Conservation (phyloP, 495 filamentous ascomycete genomes). For the Coniosporium apollinis region DNA sequence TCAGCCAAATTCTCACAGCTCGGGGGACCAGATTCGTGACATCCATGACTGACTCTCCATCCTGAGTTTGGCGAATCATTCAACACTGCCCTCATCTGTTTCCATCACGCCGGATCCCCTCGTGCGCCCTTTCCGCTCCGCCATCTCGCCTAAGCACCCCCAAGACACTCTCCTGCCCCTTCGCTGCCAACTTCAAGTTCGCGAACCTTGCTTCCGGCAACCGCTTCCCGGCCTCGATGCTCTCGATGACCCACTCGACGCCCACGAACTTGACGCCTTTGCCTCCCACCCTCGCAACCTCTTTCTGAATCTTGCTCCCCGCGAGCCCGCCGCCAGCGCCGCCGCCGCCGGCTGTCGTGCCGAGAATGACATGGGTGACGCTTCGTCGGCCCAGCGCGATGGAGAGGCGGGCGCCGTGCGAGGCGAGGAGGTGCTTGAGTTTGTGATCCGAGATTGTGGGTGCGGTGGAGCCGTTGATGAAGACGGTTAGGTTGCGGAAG, state of each 20-base stretch:
- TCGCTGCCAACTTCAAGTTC: constrained; percentile 38
- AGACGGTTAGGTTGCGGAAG: constrained; percentile 53
- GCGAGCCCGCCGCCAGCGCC: constrained; percentile 67
- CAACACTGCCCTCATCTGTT: too few relatives aligned
- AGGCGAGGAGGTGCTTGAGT: constrained; percentile 59
- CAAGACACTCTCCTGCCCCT: constrained; percentile 45
- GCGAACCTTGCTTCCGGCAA: constrained; percentile 58
- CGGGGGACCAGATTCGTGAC: too few relatives aligned
- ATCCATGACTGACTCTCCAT: too few relatives aligned
- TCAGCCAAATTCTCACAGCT: too few relatives aligned
- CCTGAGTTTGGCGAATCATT: too few relatives aligned
- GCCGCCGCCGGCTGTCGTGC: constrained; percentile 30
- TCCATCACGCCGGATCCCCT: too few relatives aligned
- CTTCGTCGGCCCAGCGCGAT: constrained; percentile 48
- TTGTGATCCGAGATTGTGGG: constrained; percentile 72
- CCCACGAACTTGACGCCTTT: constrained; percentile 62
- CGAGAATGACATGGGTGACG: constrained; percentile 81
- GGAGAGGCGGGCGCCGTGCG: constrained; percentile 54
- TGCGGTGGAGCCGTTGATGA: constrained; percentile 76
- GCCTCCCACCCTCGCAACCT: constrained; percentile 47
- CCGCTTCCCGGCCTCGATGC: constrained; percentile 56
- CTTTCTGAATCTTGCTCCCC: constrained; percentile 66
- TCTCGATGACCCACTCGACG: constrained; percentile 72
- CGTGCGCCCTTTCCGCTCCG: too few relatives aligned
- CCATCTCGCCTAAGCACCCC: constrained; percentile 32